Percentiles rank a stretch among this genome's conserved stretches.
Evolutionary conservation across 805 yeast genomes (phyloP).

Genomic region (Yamadazyma nakazawae): DNA sequence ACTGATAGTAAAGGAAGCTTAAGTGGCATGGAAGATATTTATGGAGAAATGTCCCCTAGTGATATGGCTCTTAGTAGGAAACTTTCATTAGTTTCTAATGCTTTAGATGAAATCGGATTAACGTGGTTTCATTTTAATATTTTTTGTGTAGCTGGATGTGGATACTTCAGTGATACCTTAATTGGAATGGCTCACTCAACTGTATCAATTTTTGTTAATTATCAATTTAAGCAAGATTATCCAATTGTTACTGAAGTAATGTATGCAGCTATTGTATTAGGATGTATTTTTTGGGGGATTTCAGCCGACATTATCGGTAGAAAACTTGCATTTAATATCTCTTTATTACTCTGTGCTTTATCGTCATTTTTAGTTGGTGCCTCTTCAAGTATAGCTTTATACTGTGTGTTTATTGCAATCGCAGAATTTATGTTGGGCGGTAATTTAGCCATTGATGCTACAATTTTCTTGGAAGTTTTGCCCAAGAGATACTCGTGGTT

Average conservation of each 20-base stretch:
- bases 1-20: neutral
- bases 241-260: constrained; percentile 41
- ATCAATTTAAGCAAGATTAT: constrained; percentile 44
- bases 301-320: constrained; percentile 56
- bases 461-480: constrained; percentile 25
- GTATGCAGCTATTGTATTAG: constrained; percentile 45
- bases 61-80: constrained; percentile 14
- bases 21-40: neutral
- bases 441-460: constrained; percentile 27
- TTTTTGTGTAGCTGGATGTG: constrained; percentile 53
- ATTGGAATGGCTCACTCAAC: constrained; percentile 46
- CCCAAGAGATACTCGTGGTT: constrained; percentile 26
- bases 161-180: constrained; percentile 55
- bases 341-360: constrained; percentile 21
- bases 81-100: constrained; percentile 27
- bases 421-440: constrained; percentile 26
- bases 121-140: constrained; percentile 52
- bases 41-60: neutral
- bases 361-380: constrained; percentile 26
- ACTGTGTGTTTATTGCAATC: constrained; percentile 22
- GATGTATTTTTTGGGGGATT: constrained; percentile 55
- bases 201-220: constrained; percentile 44
- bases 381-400: constrained; percentile 23
- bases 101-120: constrained; percentile 41
- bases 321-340: constrained; percentile 43